Conservation (phyloP, 768 basidiomycete species). For the Auricularia sp. region DNA sequence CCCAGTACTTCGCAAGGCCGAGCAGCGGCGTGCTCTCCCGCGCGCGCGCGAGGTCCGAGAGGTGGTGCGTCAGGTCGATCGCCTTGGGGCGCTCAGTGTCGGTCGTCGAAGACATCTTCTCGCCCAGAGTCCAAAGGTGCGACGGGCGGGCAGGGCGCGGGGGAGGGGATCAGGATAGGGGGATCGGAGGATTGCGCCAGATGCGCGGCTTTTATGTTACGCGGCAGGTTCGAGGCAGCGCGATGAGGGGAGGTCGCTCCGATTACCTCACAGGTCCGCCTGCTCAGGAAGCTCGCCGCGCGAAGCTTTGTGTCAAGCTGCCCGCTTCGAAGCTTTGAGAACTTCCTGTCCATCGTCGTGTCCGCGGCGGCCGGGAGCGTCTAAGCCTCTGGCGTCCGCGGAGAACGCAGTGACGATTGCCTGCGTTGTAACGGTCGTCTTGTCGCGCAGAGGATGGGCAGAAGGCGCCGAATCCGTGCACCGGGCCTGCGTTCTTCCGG, state of each 20-base stretch:
- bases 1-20: conserved; percentile 49
- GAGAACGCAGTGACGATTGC: too few relatives aligned
- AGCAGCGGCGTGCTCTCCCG: conserved; percentile 53
- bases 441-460: too few relatives aligned
- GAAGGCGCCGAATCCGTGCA: too few relatives aligned
- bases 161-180: background rate
- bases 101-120: background rate
- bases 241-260: background rate
- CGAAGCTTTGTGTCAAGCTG: background rate
- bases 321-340: background rate
- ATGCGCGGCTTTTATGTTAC: too few relatives aligned
- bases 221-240: too few relatives aligned
- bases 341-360: background rate
- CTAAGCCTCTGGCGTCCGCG: too few relatives aligned
- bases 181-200: background rate
- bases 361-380: too few relatives aligned
- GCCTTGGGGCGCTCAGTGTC: conserved; percentile 16
- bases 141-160: background rate
- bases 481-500: too few relatives aligned
- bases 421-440: too few relatives aligned
- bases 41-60: conserved; percentile 42
- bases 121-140: background rate
- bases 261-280: background rate
- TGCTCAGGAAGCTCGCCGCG: background rate
- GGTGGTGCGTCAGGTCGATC: conserved; percentile 62